Evolutionary conservation across 805 yeast genomes (phyloP).

Genomic region (Yarrowia sp.): DNA sequence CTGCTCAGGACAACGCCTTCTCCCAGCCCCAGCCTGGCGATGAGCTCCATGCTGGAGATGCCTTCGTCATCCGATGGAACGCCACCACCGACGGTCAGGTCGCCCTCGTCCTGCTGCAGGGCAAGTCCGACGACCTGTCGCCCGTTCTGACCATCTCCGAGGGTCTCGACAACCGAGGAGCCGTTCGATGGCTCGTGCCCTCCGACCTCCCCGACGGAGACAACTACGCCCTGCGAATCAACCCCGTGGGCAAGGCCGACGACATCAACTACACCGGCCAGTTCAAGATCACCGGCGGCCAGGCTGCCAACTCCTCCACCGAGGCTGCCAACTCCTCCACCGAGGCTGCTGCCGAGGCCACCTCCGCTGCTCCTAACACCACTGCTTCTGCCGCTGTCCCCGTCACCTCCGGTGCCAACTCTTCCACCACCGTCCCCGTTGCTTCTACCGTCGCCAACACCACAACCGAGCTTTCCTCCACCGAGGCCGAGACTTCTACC

Average conservation of each 20-base stretch:
- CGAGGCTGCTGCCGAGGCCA: not conserved
- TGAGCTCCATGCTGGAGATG: slow-evolving; percentile 37
- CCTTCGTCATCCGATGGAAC: slow-evolving; percentile 38
- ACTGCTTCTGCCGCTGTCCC: not conserved
- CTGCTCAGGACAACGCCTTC: slow-evolving; percentile 37
- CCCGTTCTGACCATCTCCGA: slow-evolving; percentile 40
- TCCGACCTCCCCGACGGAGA: slow-evolving; percentile 35
- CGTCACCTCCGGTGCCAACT: not conserved
- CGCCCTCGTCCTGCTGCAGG: slow-evolving; percentile 38
- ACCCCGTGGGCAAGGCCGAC: slow-evolving; percentile 35
- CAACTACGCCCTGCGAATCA: slow-evolving; percentile 40
- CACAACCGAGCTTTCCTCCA: slow-evolving; percentile 2
- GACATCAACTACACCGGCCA: slow-evolving; percentile 41
- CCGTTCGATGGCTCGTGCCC: slow-evolving; percentile 42
- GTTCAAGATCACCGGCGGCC: slow-evolving; percentile 35
- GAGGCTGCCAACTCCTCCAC: slow-evolving; percentile 9
- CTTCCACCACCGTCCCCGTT: slow-evolving; percentile 14
- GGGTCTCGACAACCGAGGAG: slow-evolving; percentile 40
- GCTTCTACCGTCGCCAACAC: slow-evolving; percentile 7
- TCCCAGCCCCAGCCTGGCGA: slow-evolving; percentile 37
- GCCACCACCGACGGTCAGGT: slow-evolving; percentile 38
- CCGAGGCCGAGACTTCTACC: not conserved
- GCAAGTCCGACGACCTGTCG: slow-evolving; percentile 38
- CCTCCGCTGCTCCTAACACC: not conserved
- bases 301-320: slow-evolving; percentile 30